Base-by-base conservation (phyloP, 2,329 filamentous ascomycete genomes). In the Aulographum hederae region DNA sequence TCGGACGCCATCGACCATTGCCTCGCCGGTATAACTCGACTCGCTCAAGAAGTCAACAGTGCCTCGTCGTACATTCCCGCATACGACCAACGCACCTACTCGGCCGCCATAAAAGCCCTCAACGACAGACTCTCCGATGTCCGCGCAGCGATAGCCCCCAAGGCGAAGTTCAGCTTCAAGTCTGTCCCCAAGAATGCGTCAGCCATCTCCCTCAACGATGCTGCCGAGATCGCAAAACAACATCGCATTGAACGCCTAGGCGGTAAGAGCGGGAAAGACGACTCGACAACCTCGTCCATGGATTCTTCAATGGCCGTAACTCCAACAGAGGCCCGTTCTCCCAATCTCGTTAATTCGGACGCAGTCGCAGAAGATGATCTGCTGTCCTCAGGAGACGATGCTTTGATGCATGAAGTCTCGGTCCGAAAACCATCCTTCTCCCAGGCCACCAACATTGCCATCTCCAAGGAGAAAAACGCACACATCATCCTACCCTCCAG, bases 21-120 rank as follows among this genome's bases (percentile, higher is more conserved):
- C 41, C 65, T 92, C 11, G 73, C 78, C 12, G 70, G 72, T 38
- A 89, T 95, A 44, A 74, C 79, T 18, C 69, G 72, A 35, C 65
- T 95, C 12, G 84, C 82, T 2, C 78, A 77, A 39, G 76, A 89
- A 43, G 79, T 94, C 25, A 76, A 80, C 41, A 84, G 94, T 54
- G 78, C 80, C 1, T 71, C 78, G 2, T 73, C 75, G 34, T 82
- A 76, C 41, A 70, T 93, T 12, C 84, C 89, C 3, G 73, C 82
- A 5, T 91, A 94, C 48, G 89, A 95, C 46, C 81, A 89, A 51
- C 72, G 80, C 42, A 76, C 78, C 16, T 95, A 93, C 47, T 69
- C 75, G 27, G 73, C 85, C 57, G 23, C 35, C 27, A 73, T 94
- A 53, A 92, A 89, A 60, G 66, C 67, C 12, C 60, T 94, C 11